Percentiles rank a stretch among this genome's conserved stretches.
Evolutionary conservation across 1,284 basidiomycete genomes (phyloP).

Genomic region (Bjerkandera adusta): DNA sequence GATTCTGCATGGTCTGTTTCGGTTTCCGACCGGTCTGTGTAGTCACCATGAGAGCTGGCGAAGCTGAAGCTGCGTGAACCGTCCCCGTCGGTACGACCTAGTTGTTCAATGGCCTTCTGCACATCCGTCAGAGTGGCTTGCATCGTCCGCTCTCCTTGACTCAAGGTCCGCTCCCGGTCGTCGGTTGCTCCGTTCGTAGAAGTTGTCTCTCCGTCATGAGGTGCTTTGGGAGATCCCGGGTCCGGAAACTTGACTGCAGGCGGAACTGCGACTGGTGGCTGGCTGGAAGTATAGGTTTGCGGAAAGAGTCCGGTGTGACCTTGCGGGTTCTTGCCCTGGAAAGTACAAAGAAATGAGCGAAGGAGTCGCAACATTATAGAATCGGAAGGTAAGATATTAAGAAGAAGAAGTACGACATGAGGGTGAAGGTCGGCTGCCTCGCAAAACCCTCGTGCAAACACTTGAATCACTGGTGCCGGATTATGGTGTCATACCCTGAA

Average conservation of each 20-base stretch:
- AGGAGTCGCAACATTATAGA: constrained; percentile 14
- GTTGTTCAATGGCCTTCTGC: constrained; percentile 81
- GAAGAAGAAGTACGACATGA: too few species aligned
- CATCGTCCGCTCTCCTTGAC: constrained; percentile 64
- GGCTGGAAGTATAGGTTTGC: constrained; percentile 80
- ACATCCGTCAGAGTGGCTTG: constrained; percentile 85
- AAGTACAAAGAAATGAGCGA: constrained; percentile 19
- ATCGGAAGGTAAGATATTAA: constrained; percentile 6
- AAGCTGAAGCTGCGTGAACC: constrained; percentile 72
- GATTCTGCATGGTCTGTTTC: constrained; percentile 51
- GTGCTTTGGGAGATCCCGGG: constrained; percentile 17
- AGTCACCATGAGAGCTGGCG: constrained; percentile 51
- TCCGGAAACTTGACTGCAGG: constrained; percentile 9
- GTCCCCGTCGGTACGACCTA: constrained; percentile 54
- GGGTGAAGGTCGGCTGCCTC: too few species aligned
- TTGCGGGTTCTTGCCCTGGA: constrained; percentile 79
- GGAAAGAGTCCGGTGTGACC: constrained; percentile 92
- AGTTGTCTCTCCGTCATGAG: not conserved
- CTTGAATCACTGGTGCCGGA: too few species aligned
- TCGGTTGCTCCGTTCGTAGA: constrained; percentile 28
- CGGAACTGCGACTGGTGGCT: constrained; percentile 38
- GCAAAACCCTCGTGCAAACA: too few species aligned
- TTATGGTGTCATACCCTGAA: too few species aligned
- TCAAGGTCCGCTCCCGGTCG: constrained; percentile 22
- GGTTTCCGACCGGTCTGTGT: constrained; percentile 51